Conservation (phyloP, 2,329 filamentous ascomycete species). For the Pochonia chlamydosporia region DNA sequence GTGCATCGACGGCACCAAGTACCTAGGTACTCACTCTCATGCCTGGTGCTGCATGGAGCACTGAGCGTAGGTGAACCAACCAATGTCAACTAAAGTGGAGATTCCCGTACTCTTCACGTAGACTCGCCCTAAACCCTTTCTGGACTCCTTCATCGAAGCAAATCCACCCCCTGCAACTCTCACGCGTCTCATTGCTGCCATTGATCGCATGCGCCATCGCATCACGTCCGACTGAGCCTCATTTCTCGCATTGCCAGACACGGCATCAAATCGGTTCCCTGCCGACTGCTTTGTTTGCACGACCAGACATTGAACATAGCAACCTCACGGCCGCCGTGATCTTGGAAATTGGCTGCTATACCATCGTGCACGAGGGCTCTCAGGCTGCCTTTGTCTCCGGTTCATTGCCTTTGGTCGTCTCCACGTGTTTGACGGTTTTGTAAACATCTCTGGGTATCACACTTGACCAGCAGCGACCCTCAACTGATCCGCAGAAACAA, state of each 20-base stretch:
- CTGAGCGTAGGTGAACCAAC: no score
- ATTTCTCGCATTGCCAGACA: conserved; percentile 1
- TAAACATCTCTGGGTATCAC: conserved; percentile 2
- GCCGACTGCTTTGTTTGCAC: background rate
- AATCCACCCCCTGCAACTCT: conserved; percentile 6
- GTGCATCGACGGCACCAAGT: no score
- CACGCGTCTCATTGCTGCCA: conserved; percentile 21
- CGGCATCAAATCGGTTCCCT: background rate
- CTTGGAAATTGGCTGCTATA: background rate
- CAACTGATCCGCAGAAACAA: conserved; percentile 7
- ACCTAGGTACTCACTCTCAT: no score
- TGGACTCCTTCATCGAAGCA: conserved; percentile 22
- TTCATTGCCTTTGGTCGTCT: background rate
- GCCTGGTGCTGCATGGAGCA: no score
- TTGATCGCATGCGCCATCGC: conserved; percentile 7
- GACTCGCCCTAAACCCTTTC: conserved; percentile 20
- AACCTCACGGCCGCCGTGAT: background rate
- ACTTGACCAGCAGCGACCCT: background rate
- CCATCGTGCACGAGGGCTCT: background rate
- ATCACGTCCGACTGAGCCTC: conserved; percentile 5
- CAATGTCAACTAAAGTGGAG: no score
- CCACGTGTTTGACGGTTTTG: conserved; percentile 2
- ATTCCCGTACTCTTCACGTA: conserved; percentile 3
- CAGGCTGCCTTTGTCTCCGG: background rate
- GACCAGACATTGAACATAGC: background rate